A percentile compares a stretch with the other conserved stretches of the same genome.
Evolutionary conservation across 75 land plant species (phyloP).

Genomic region (Cupressus sempervirens): DNA sequence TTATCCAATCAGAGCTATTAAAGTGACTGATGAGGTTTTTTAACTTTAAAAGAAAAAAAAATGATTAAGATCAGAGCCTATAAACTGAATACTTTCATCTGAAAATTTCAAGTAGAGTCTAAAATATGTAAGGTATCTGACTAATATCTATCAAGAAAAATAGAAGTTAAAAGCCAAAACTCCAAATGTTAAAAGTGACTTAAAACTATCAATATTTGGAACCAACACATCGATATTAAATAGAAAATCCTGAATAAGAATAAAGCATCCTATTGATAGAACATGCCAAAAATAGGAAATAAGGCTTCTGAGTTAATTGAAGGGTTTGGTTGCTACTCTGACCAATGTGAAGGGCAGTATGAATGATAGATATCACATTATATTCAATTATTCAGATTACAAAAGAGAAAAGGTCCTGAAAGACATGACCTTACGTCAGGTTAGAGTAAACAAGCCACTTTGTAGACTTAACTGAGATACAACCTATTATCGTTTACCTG

Average conservation of each 20-base stretch:
- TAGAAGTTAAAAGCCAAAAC: background rate
- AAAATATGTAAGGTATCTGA: no score
- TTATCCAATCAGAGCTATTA: background rate
- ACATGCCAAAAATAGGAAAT: background rate
- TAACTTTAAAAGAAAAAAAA: background rate
- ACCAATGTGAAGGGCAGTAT: background rate
- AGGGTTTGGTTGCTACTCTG: background rate
- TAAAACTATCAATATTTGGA: background rate
- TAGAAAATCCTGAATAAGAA: background rate
- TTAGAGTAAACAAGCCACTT: background rate
- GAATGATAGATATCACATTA: background rate
- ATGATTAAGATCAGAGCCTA: background rate
- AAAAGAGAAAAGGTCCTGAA: background rate
- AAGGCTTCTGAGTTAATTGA: background rate
- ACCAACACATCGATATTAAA: background rate
- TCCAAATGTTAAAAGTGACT: no score
- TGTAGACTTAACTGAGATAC: background rate
- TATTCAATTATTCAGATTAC: background rate
- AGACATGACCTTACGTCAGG: background rate
- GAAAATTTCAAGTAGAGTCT: background rate
- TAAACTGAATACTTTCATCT: background rate
- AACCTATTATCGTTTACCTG: background rate
- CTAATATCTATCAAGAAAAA: background rate
- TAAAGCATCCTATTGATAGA: no score
- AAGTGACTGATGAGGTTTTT: background rate